A percentile compares a stretch with the other conserved stretches of the same genome.
Evolutionary conservation across 768 basidiomycete genomes (phyloP).

Genomic region (Agrocybe pediades): DNA sequence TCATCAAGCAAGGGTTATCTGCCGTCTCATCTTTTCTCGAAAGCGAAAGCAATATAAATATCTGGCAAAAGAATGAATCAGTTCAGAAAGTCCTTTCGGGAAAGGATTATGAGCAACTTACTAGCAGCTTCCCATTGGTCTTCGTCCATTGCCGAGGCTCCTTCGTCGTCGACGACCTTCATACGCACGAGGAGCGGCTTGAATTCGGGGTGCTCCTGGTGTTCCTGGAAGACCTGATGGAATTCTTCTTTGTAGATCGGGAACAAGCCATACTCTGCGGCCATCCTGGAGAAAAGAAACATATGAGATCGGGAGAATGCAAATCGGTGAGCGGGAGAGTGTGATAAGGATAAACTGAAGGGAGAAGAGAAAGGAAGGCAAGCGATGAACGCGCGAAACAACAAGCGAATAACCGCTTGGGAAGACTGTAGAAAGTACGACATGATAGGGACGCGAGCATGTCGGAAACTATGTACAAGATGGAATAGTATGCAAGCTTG

Average conservation of each 20-base stretch:
- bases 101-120: slow-evolving; percentile 43
- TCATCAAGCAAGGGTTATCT: background rate
- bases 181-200: slow-evolving; percentile 83
- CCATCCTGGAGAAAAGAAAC: slow-evolving; percentile 57
- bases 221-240: slow-evolving; percentile 84
- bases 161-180: slow-evolving; percentile 86
- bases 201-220: slow-evolving; percentile 80
- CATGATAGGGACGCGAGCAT: background rate
- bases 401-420: background rate
- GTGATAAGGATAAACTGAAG: background rate
- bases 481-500: background rate
- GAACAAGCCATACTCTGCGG: slow-evolving; percentile 75
- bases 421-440: background rate
- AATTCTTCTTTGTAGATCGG: slow-evolving; percentile 86
- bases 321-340: background rate
- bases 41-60: slow-evolving; percentile 92
- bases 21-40: slow-evolving; percentile 61
- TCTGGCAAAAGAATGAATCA: slow-evolving; percentile 46
- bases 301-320: background rate
- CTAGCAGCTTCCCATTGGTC: slow-evolving; percentile 99
- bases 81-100: background rate
- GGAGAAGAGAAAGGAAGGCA: background rate
- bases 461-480: background rate
- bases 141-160: slow-evolving; percentile 90
- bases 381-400: too few relatives aligned